Base-by-base conservation (phyloP, 2,329 filamentous ascomycete genomes). In the Fusarium clavum region DNA sequence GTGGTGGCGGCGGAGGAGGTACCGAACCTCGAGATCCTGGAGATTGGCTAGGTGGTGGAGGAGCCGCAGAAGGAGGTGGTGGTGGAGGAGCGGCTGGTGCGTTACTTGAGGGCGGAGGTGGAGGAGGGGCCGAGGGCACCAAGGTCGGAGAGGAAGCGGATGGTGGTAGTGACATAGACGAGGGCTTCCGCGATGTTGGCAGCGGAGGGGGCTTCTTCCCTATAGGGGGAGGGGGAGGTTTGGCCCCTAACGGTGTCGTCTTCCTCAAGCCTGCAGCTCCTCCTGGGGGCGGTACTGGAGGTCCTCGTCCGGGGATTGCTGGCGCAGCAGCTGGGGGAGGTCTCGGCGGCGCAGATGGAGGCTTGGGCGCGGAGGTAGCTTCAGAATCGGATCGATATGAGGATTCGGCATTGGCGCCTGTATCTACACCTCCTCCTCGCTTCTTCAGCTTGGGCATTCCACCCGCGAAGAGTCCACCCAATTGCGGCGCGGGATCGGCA, bases 371-470 rank as follows among this genome's bases (percentile, higher is more conserved):
- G 32, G 78, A 78, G n/a, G 65, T 62, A 27, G 73, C 72, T 63
- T 80, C 79, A n/a, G 92, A 89, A 77, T 97, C 94, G 63, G 93
- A 94, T 56, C 91, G 82, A 77, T 95, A 95, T 64, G 93, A 90
- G 32, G 93, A 88, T 70, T 90, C 90, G 67, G 75, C 62, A 41
- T 74, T 78, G 11, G 81, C 81, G 60, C 85, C 92, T 2, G 92
- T 95, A 79, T 94, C 87, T 63, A 95, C 84, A 49, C 93, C 94
- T 59, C 94, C 92, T 5, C 91, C 92, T 6, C 91, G 87, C 83
- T 97, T 98, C 79, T 93, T 92, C 76, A 99, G 79, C 82, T 98
- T 98, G 5, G 96, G 96, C 88, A 98, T 98, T 40, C 95, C 96
- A 38, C 94, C 94, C 2, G 93, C 94, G 77, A 99, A 97, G 27